Base-by-base conservation (phyloP, 192 early-diverging fungal species). In the Geranomyces michiganensis region DNA sequence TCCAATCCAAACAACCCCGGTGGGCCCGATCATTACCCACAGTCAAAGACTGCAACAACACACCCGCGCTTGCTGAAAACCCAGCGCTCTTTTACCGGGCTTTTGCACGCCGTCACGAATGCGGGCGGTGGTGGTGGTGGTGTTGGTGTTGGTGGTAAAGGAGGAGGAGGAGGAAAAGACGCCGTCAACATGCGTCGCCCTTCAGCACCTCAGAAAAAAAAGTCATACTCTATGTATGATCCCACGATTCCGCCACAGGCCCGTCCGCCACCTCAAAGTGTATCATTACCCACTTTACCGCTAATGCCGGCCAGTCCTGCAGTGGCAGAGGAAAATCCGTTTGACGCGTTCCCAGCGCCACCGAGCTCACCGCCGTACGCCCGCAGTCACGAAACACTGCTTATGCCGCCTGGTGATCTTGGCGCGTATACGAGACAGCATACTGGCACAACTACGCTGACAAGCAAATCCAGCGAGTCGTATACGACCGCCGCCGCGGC, bases 201-300 rank as follows among this genome's bases (percentile, higher is more conserved):
- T 41, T 41, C 36, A 10, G 36, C 10, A 3, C 36, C 36, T 3
- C 36, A 41, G 36, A 41, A 41, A 41, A 41, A 53, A 7, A 53
- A 53, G 17, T n/a, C 51, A 24, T 26, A 53, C 51, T 53, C 51
- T n/a, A 53, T 53, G 51, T 53, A 24, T 53, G 51, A 53, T 17
- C n/a, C 51, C 17, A 53, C 51, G 7, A n/a, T 26, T 7, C 51
- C 24, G 51, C 51, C 51, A 7, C 17, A 4, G 51, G 51, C 51
- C 51, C 51, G 24, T 24, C 51, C 51, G 24, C 51, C 51, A 15
- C 51, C 51, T 9, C 51, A n/a, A 53, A 53, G n/a, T 7, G 51
- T 26, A 7, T 53, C 51, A 26, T 53, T 53, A 53, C 51, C 51
- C 7, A 53, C 51, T 26, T 26, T 53, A 26, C 51, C 51, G 51